Conservation (phyloP, 495 filamentous ascomycete species). For the Penicillium paxilli region DNA sequence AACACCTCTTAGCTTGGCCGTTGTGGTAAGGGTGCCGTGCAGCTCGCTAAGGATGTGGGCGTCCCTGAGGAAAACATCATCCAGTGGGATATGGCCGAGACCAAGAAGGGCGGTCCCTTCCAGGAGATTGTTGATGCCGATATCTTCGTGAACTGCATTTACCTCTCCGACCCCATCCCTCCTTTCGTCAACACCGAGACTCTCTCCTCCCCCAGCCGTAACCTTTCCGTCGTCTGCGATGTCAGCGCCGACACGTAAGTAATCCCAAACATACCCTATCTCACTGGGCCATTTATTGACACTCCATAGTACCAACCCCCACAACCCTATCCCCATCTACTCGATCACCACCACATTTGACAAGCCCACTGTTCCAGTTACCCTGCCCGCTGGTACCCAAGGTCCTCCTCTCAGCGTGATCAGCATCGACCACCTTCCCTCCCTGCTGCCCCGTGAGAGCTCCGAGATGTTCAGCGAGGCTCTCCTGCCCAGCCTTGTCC, state of each 20-base stretch:
- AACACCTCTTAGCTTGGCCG: slow-evolving; percentile 59
- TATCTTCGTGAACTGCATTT: slow-evolving; percentile 94
- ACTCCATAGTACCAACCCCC: slow-evolving; percentile 58
- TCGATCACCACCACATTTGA: slow-evolving; percentile 72
- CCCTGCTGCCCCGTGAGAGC: slow-evolving; percentile 81
- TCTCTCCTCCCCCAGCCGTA: slow-evolving; percentile 66
- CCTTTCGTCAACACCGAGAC: slow-evolving; percentile 71
- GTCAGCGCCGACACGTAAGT: slow-evolving; percentile 69
- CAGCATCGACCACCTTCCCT: slow-evolving; percentile 89
- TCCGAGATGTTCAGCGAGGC: slow-evolving; percentile 83
- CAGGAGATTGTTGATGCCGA: slow-evolving; percentile 68
- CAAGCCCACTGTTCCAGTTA: slow-evolving; percentile 77
- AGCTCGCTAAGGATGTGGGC: slow-evolving; percentile 74
- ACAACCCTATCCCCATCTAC: slow-evolving; percentile 67
- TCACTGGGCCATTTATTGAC: not conserved
- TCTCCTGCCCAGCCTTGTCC: slow-evolving; percentile 74
- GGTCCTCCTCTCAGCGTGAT: slow-evolving; percentile 72
- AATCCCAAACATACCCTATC: not conserved
- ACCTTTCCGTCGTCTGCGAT: slow-evolving; percentile 85
- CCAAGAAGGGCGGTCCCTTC: slow-evolving; percentile 76
- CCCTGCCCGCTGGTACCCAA: slow-evolving; percentile 44
- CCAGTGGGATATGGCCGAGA: slow-evolving; percentile 94
- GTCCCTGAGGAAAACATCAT: slow-evolving; percentile 72
- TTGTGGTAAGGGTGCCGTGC: slow-evolving; percentile 83
- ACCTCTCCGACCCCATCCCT: slow-evolving; percentile 64